Evolutionary conservation across 768 basidiomycete genomes (phyloP), one percentile per base, ranked within the genome.

Genomic region (Leccinum rimulosum): DNA sequence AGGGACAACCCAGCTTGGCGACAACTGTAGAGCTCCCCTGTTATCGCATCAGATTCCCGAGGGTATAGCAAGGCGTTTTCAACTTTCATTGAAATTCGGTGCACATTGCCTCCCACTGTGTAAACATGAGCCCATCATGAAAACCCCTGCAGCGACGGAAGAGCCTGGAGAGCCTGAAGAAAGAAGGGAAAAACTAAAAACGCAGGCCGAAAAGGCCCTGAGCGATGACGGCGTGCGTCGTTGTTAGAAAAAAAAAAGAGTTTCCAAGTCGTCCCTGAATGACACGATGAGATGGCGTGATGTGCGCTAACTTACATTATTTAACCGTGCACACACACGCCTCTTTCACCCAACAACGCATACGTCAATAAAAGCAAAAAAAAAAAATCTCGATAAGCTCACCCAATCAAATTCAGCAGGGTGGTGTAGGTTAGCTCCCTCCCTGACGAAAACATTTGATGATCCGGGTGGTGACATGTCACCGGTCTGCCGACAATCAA

Each of bases 261-360:
- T 19, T 30, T 31, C 33, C 33, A 22, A 4, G 17, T 43, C 7
- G 33, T 54, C 30, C 25, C 27, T 27, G 52, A 10, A 52, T 30
- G 43, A 53, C 36, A 54, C 6, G 30, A 14, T 9, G n/a, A 1
- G 11, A 40, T 36, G 48, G 56, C 53, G 56, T 43, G 52, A 49
- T 33, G 3, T 5, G 36, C 6, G 3, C 15, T 31, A 35, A 28
- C 10, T 30, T 14, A 47, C 22, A 22, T 25, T 30, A 52, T 50
- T 54, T 36, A n/a, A 35, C 49, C 61, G 38, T 62, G 28, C 17
- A 55, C 59, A 59, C 45, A 38, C 62, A 59, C 45, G 47, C 62
- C 62, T 64, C 15, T 45, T 52, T 40, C 36, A 40, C 51, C 28
- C 17, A 31, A 43, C 25, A 10, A 27, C 14, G 10, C 12, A 43